Conservation (phyloP, 2,329 filamentous ascomycete species). For the Raffaelea deltoideospora region DNA sequence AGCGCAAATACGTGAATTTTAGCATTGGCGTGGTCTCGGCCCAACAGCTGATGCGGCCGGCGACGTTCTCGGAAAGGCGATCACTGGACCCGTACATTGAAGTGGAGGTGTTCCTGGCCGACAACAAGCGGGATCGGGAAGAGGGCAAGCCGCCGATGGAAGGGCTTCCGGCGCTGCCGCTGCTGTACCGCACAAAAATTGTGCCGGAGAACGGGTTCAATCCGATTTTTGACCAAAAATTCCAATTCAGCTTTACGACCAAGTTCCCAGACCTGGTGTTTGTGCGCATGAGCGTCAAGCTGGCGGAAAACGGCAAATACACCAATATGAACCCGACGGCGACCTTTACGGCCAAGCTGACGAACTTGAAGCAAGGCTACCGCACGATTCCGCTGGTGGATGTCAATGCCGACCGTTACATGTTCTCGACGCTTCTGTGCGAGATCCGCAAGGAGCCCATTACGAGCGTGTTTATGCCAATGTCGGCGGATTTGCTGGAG, state of each 20-base stretch:
- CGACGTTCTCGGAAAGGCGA: constrained; percentile 35
- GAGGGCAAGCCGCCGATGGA: constrained; percentile 52
- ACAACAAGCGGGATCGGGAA: constrained; percentile 82
- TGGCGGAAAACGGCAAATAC: constrained; percentile 61
- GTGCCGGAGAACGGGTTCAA: constrained; percentile 87
- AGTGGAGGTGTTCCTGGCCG: constrained; percentile 85
- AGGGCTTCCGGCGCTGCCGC: constrained; percentile 1
- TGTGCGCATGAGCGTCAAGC: constrained; percentile 82
- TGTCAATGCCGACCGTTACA: constrained; percentile 75
- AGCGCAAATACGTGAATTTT: constrained; percentile 72
- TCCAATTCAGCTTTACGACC: constrained; percentile 74
- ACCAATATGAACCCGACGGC: constrained; percentile 52
- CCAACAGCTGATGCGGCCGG: constrained; percentile 78
- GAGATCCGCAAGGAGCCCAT: constrained; percentile 54
- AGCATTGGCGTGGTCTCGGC: constrained; percentile 82
- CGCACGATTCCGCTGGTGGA: constrained; percentile 84
- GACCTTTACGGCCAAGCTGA: constrained; percentile 84
- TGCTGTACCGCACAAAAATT: constrained; percentile 55
- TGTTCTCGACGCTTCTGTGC: constrained; percentile 91
- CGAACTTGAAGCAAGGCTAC: constrained; percentile 79
- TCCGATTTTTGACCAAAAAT: constrained; percentile 67
- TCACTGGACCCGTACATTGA: constrained; percentile 87
- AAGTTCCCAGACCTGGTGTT: constrained; percentile 90
- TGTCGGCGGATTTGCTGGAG: constrained; percentile 20
- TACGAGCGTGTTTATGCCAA: constrained; percentile 35